These are phyloP conservation scores for Tinospora cordifolia DNA, from an alignment of 164 flowering plant species.

Conservation along the genomic window DNA sequence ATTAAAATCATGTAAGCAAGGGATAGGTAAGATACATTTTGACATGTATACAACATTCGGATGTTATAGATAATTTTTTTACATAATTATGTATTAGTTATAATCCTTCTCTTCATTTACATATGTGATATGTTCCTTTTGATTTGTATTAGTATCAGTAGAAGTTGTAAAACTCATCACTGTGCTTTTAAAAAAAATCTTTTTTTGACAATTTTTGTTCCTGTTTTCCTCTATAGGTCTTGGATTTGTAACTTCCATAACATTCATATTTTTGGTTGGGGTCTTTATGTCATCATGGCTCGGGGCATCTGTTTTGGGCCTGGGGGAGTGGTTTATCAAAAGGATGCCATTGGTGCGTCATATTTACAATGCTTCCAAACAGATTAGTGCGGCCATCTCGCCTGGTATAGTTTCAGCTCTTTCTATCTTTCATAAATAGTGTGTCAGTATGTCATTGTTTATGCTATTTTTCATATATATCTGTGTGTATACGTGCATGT, in stretches of 20 bases:
- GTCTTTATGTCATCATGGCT: conserved; percentile 85
- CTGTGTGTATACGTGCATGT: too few relatives aligned
- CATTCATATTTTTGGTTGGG: conserved; percentile 75
- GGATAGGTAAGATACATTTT: too few relatives aligned
- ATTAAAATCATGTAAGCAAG: too few relatives aligned
- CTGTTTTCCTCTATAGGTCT: conserved; percentile 37
- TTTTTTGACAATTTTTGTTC: not conserved
- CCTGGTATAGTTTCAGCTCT: conserved; percentile 35
- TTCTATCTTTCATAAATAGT: conserved; percentile 4
- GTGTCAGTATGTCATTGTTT: not conserved
- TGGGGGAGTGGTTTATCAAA: conserved; percentile 80
- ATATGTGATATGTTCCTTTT: too few relatives aligned
- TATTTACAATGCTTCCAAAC: conserved; percentile 74
- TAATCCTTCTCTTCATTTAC: too few relatives aligned
- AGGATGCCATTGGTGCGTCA: conserved; percentile 81
- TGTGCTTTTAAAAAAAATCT: too few relatives aligned
- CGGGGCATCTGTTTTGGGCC: conserved; percentile 64
- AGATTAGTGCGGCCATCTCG: conserved; percentile 74
- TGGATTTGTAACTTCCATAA: conserved; percentile 66
- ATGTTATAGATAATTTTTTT: too few relatives aligned
- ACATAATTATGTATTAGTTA: too few relatives aligned
- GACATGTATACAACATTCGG: too few relatives aligned
- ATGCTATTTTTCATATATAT: not conserved
- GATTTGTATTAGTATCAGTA: not conserved
- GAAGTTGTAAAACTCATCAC: not conserved